Conservation (phyloP, 768 basidiomycete species). For the Psilocybe sp. region DNA sequence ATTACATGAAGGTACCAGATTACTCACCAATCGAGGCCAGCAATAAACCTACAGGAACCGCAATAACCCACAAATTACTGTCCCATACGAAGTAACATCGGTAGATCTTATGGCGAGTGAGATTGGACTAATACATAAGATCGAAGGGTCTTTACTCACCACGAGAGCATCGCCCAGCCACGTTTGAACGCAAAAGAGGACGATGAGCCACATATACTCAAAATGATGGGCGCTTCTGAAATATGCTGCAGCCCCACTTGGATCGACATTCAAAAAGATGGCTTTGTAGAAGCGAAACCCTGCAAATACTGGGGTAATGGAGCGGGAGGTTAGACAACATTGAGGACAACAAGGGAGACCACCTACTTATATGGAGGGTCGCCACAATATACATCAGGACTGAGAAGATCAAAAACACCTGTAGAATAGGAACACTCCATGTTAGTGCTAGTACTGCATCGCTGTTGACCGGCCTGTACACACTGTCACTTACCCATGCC, state of each 20-base stretch:
- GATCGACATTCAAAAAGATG: constrained; percentile 9
- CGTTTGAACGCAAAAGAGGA: constrained; percentile 18
- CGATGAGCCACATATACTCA: constrained; percentile 19
- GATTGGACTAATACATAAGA: neutral
- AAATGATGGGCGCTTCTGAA: constrained; percentile 15
- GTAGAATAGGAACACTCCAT: neutral
- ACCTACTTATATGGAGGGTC: constrained; percentile 21
- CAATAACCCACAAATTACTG: constrained; percentile 16
- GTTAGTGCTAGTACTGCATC: neutral
- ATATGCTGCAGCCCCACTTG: constrained; percentile 1
- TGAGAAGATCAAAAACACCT: constrained; percentile 21
- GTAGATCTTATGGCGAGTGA: constrained; percentile 20
- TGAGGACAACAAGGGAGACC: neutral
- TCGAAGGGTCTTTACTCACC: constrained; percentile 10
- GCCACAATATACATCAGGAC: constrained; percentile 24
- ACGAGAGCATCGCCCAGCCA: constrained; percentile 24
- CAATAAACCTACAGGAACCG: constrained; percentile 21
- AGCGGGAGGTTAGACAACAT: neutral
- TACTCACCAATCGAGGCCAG: constrained; percentile 18
- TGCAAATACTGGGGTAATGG: constrained; percentile 5
- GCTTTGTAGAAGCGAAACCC: constrained; percentile 18
- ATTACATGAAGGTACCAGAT: neutral
- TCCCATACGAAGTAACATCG: constrained; percentile 28
- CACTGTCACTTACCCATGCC: neutral
- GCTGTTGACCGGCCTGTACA: neutral